phyloP scores from a whole-genome alignment of 352 stramenopile species.

The Phytopythium montanum region DNA sequence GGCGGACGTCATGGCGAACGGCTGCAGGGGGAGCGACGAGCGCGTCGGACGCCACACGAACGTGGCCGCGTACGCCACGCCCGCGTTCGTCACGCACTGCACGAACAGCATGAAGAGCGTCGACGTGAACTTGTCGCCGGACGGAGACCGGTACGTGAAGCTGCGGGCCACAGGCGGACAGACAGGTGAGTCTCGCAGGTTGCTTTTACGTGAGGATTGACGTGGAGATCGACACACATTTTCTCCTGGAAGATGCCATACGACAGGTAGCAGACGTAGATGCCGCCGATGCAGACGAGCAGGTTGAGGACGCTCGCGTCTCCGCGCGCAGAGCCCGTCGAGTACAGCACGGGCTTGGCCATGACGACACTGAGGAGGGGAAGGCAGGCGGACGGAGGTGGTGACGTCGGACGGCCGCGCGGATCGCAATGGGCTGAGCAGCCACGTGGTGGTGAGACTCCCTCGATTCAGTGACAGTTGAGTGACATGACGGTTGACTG shows the following conservation, averaged over 20 bases:
- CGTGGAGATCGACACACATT: conserved; percentile 45
- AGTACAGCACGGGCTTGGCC: conserved; percentile 44
- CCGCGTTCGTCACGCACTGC: conserved; percentile 88
- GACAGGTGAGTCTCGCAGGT: conserved; percentile 2
- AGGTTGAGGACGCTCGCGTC: conserved; percentile 82
- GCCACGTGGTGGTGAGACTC: conserved; percentile 3
- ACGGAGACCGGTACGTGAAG: conserved; percentile 82
- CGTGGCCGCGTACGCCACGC: conserved; percentile 81
- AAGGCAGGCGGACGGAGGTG: neutral
- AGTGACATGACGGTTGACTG: neutral
- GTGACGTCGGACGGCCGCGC: neutral
- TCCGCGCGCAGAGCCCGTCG: conserved; percentile 21
- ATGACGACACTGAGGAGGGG: conserved; percentile 6
- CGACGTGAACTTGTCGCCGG: conserved; percentile 86
- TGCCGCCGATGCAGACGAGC: conserved; percentile 80
- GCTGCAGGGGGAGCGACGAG: conserved; percentile 59
- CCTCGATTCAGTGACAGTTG: conserved; percentile 1
- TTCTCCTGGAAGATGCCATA: conserved; percentile 94
- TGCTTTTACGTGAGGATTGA: too few relatives aligned
- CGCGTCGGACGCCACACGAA: conserved; percentile 82
- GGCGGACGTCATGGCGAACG: conserved; percentile 87
- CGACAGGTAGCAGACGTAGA: conserved; percentile 92
- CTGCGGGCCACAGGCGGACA: conserved; percentile 16
- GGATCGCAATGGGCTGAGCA: conserved; percentile 4
- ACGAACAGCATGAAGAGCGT: conserved; percentile 93